Base-by-base conservation (phyloP, 73 alveolate genomes). In the Paramecium tetraurelia region DNA sequence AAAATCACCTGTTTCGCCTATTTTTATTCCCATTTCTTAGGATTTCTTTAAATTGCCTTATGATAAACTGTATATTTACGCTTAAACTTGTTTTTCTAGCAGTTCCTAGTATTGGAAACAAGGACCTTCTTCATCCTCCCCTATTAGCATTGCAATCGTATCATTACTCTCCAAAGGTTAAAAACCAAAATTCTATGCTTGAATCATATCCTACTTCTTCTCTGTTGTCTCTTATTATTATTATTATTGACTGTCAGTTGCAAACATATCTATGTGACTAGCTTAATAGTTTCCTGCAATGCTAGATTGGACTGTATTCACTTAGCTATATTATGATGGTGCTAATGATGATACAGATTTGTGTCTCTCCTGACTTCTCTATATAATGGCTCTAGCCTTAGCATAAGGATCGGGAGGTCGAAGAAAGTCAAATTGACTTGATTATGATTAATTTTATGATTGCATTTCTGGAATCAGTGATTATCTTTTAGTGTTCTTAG, bases 381-480 rank as follows among this genome's bases (percentile, higher is more conserved):
- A 48, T 11, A 80, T 41, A 7, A 80, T 44, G 4, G 70, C 70
- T 10, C 57, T 80, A 80, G 76, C 90, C 18, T 80, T 80, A 20
- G 90, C 70, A 80, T 80, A 80, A 10, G 90, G 90, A 80, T 80
- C 90, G 43, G 90, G 90, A 21, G 75, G 70, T 5, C 90, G 70
- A 22, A 80, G 57, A 48, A 80, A 80, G 22, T 80, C 90, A 80
- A 80, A 80, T 80, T 80, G 18, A 36, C 59, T 36, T 16, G 90
- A 80, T 41, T 80, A 24, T 9, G 44, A 20, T 80, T 29, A 22
- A 31, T 48, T 27, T 80, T 59, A 80, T 44, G 90, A 80, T 80
- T 75, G 46, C 33, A 80, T 31, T 48, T 80, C 90, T 38, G 90
- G 90, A 3, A 80, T 35, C 10, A 80, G 22, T 16, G 90, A 80